These are phyloP conservation scores for Prunus kanzakura DNA, from an alignment of 306 rosid genomes.

Conservation along the genomic window DNA sequence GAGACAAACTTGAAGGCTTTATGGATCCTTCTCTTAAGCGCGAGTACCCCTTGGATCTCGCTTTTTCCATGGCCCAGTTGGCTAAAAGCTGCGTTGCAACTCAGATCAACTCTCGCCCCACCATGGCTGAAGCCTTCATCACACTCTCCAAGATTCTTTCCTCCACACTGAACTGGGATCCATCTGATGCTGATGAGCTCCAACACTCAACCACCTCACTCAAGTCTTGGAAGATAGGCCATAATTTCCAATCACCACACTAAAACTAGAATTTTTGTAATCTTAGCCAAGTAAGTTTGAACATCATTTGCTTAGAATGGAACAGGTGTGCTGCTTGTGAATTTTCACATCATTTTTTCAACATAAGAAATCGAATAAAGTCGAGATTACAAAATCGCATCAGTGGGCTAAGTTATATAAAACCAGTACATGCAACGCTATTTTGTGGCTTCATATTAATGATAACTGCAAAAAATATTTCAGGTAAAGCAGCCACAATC, in stretches of 20 bases:
- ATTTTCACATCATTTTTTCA: too few species aligned
- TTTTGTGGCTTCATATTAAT: too few species aligned
- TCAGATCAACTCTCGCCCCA: slow-evolving; percentile 51
- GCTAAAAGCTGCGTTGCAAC: slow-evolving; percentile 53
- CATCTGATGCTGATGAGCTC: slow-evolving; percentile 52
- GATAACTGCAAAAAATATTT: too few species aligned
- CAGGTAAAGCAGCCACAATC: too few species aligned
- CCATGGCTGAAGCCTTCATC: slow-evolving; percentile 43
- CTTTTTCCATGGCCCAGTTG: slow-evolving; percentile 57
- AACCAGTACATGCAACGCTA: too few species aligned
- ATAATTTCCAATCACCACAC: not conserved
- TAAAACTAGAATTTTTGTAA: too few species aligned
- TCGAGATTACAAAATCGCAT: too few species aligned
- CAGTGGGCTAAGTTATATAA: too few species aligned
- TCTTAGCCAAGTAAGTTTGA: not conserved
- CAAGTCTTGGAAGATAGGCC: slow-evolving; percentile 30
- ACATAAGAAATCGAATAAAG: too few species aligned
- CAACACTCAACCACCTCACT: slow-evolving; percentile 46
- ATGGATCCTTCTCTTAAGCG: slow-evolving; percentile 46
- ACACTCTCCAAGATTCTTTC: slow-evolving; percentile 65
- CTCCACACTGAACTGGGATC: slow-evolving; percentile 63
- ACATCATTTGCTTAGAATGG: not conserved
- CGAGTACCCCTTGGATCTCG: slow-evolving; percentile 65
- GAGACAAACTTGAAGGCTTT: slow-evolving; percentile 51
- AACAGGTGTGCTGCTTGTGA: too few species aligned